Conservation (phyloP, 1,139 yeast genomes). For the Saccharomyces hybrid region DNA sequence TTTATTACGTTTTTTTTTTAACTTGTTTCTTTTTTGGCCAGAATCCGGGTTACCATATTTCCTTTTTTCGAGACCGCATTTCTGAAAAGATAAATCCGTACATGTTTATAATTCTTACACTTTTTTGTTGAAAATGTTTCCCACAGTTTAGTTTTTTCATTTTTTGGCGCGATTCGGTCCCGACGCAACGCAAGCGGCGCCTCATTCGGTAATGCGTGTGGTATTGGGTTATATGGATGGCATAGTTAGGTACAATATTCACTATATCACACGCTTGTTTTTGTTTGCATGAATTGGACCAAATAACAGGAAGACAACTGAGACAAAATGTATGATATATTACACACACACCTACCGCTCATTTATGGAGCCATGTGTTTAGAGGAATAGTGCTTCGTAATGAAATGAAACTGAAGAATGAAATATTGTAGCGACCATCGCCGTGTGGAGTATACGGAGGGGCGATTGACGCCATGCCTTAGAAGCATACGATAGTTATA, state of each 20-base stretch:
- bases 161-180: not conserved
- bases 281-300: not conserved
- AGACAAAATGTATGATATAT: slow-evolving; percentile 15
- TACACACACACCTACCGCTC: not conserved
- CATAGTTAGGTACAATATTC: not conserved
- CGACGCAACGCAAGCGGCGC: not conserved
- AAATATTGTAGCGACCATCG: too few species aligned
- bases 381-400: not conserved
- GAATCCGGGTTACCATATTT: not conserved
- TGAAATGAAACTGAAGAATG: not conserved
- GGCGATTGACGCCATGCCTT: not conserved
- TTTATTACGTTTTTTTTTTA: not conserved
- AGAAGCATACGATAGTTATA: not conserved
- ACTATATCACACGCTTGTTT: not conserved
- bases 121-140: not conserved
- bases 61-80: too few species aligned
- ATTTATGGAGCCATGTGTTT: not conserved
- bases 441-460: too few species aligned
- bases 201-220: not conserved
- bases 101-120: not conserved
- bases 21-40: not conserved
- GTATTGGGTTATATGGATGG: not conserved
- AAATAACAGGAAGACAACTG: slow-evolving; percentile 10
- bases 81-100: not conserved
- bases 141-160: not conserved